Evolutionary conservation across 2,329 filamentous ascomycete genomes (phyloP).

Genomic region (Cladosporium sp.): DNA sequence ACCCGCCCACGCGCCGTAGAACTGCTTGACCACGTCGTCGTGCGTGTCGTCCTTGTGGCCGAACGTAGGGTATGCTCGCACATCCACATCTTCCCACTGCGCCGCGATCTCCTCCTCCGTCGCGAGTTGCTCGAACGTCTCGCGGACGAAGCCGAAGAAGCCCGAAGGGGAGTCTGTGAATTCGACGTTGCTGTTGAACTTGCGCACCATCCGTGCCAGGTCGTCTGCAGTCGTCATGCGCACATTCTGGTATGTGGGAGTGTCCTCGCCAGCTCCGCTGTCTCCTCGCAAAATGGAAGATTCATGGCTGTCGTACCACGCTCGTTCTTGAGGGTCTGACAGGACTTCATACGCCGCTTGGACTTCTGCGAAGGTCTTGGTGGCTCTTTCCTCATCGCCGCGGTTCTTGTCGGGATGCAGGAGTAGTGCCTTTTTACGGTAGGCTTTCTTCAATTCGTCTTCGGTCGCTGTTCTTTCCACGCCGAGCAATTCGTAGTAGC

Average conservation of each 20-base stretch:
- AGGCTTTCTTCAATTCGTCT: constrained; percentile 94
- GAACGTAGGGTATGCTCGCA: constrained; percentile 75
- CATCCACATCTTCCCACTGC: constrained; percentile 63
- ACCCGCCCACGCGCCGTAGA: constrained; percentile 77
- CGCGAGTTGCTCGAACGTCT: constrained; percentile 77
- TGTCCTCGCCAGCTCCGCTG: constrained; percentile 45
- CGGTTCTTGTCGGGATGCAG: constrained; percentile 94
- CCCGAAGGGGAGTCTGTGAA: constrained; percentile 78
- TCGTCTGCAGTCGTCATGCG: constrained; percentile 78
- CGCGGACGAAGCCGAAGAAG: constrained; percentile 78
- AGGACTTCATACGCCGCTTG: constrained; percentile 95
- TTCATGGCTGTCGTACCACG: constrained; percentile 96
- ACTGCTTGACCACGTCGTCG: constrained; percentile 72
- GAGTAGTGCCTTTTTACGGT: constrained; percentile 85
- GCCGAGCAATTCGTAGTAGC: constrained; percentile 82
- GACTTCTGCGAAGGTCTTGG: constrained; percentile 82
- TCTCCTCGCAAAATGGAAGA: constrained; percentile 75
- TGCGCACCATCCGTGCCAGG: constrained; percentile 73
- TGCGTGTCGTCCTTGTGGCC: constrained; percentile 74
- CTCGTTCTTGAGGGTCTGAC: constrained; percentile 89
- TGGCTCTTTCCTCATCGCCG: constrained; percentile 79
- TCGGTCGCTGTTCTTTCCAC: constrained; percentile 72
- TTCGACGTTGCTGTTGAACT: constrained; percentile 74
- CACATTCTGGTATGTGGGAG: constrained; percentile 66
- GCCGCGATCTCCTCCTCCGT: constrained; percentile 76